phyloP scores from a whole-genome alignment of 345 rosid genomes.

The Hibiscus mutabilis region DNA sequence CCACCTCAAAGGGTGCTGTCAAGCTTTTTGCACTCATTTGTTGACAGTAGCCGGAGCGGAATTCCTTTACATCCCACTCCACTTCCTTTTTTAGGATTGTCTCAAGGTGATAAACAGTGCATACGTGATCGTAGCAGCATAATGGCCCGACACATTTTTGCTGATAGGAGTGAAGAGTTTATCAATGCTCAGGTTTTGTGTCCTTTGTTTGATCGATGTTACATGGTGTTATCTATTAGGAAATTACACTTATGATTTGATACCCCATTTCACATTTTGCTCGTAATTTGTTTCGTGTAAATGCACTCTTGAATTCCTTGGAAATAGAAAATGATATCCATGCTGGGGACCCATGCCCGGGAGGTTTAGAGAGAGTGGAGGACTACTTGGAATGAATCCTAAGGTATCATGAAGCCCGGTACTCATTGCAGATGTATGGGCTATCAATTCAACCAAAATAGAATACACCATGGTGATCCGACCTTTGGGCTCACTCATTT shows the following conservation, averaged over 20 bases:
- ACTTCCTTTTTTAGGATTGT: slow-evolving; percentile 77
- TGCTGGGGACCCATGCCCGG: slow-evolving; percentile 63
- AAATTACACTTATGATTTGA: not conserved
- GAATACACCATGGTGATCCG: slow-evolving; percentile 48
- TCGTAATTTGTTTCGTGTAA: slow-evolving; percentile 45
- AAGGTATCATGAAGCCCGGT: slow-evolving; percentile 51
- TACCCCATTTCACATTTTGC: not conserved
- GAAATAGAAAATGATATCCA: slow-evolving; percentile 71
- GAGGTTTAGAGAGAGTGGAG: slow-evolving; percentile 79
- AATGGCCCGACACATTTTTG: slow-evolving; percentile 93
- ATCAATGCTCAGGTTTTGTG: slow-evolving; percentile 73
- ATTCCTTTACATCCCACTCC: slow-evolving; percentile 82
- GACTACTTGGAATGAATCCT: slow-evolving; percentile 97
- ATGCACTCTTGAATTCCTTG: slow-evolving; percentile 74
- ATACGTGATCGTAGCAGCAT: slow-evolving; percentile 97
- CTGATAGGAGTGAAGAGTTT: slow-evolving; percentile 85
- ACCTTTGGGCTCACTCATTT: slow-evolving; percentile 82
- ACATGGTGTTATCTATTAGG: slow-evolving; percentile 5
- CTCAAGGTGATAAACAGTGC: slow-evolving; percentile 89
- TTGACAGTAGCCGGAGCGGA: slow-evolving; percentile 80
- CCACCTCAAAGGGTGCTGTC: slow-evolving; percentile 94
- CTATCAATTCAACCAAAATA: slow-evolving; percentile 53
- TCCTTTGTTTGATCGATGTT: slow-evolving; percentile 8
- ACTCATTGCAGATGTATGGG: slow-evolving; percentile 75
- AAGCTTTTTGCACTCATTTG: slow-evolving; percentile 82